Conservation (phyloP, 2,329 filamentous ascomycete genomes). For the Pyricularia grisea region DNA sequence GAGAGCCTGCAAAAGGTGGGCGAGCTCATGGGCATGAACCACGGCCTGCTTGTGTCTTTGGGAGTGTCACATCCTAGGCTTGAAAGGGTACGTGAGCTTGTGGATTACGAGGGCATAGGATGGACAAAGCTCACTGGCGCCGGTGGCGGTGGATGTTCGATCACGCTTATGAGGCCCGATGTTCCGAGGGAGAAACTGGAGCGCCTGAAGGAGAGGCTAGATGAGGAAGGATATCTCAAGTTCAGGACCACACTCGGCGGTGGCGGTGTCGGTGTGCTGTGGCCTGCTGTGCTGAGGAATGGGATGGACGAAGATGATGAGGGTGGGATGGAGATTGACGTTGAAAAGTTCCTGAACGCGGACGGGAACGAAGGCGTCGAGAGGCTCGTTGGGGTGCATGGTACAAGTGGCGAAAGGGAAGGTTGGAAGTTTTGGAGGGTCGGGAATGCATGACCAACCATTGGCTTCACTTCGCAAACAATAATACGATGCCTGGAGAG, state of each 20-base stretch:
- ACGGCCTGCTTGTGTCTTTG: constrained; percentile 80
- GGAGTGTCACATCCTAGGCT: constrained; percentile 92
- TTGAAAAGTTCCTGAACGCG: constrained; percentile 74
- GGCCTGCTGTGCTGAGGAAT: constrained; percentile 84
- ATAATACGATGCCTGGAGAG: not conserved
- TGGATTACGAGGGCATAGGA: constrained; percentile 80
- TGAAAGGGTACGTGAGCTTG: constrained; percentile 82
- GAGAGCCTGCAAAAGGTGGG: constrained; percentile 64
- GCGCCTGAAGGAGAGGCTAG: constrained; percentile 55
- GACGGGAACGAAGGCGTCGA: constrained; percentile 81
- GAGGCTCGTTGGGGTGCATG: constrained; percentile 70
- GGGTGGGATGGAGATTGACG: constrained; percentile 85
- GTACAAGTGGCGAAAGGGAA: constrained; percentile 57
- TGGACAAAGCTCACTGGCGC: constrained; percentile 98
- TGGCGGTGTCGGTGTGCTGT: constrained; percentile 88
- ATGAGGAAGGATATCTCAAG: constrained; percentile 65
- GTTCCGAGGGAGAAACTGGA: constrained; percentile 45
- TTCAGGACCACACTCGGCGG: constrained; percentile 88
- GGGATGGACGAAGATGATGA: constrained; percentile 67
- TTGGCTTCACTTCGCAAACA: not conserved
- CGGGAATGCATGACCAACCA: constrained; percentile 25
- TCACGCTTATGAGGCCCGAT: constrained; percentile 73
- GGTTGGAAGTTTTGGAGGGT: constrained; percentile 84
- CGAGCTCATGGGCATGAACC: constrained; percentile 86
- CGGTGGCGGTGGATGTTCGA: constrained; percentile 90